Evolutionary conservation across 2,329 filamentous ascomycete species (phyloP).

Genomic region (Dactylonectria macrodidyma): DNA sequence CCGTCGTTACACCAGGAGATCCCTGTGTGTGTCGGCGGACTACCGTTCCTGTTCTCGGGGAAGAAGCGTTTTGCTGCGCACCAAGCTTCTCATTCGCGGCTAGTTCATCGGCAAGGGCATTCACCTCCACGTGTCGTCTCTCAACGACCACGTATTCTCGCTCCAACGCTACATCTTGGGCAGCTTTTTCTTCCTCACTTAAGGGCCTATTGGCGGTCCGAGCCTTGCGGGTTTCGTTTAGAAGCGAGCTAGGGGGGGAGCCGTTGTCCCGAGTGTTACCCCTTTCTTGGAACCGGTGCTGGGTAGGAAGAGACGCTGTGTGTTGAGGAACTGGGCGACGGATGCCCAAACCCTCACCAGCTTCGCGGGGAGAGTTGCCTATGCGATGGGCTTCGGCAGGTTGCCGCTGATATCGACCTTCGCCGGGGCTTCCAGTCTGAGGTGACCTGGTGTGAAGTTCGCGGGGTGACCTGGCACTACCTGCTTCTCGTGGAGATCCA

Average conservation of each 20-base stretch:
- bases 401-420: slow-evolving; percentile 52
- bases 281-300: slow-evolving; percentile 52
- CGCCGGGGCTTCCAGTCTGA: slow-evolving; percentile 60
- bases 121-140: slow-evolving; percentile 95
- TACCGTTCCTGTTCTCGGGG: slow-evolving; percentile 74
- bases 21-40: slow-evolving; percentile 84
- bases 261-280: slow-evolving; percentile 41
- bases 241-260: slow-evolving; percentile 49
- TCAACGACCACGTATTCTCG: slow-evolving; percentile 97
- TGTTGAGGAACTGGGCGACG: slow-evolving; percentile 63
- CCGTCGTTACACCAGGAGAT: slow-evolving; percentile 76
- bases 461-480: slow-evolving; percentile 57
- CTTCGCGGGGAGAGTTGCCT: slow-evolving; percentile 62
- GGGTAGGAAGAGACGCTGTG: slow-evolving; percentile 64
- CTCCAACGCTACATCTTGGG: slow-evolving; percentile 91
- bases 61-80: slow-evolving; percentile 59
- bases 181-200: slow-evolving; percentile 78
- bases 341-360: slow-evolving; percentile 66
- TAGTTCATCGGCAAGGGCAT: slow-evolving; percentile 95
- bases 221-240: slow-evolving; percentile 52
- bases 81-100: slow-evolving; percentile 82
- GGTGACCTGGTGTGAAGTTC: slow-evolving; percentile 60
- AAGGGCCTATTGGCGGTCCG: slow-evolving; percentile 47
- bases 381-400: slow-evolving; percentile 49
- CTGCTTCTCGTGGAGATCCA: slow-evolving; percentile 52